A percentile compares a stretch with the other conserved stretches of the same genome.
Conservation (phyloP, 371 early-diverging fungal genomes). For the Thermomucor indicae-seudaticae region DNA sequence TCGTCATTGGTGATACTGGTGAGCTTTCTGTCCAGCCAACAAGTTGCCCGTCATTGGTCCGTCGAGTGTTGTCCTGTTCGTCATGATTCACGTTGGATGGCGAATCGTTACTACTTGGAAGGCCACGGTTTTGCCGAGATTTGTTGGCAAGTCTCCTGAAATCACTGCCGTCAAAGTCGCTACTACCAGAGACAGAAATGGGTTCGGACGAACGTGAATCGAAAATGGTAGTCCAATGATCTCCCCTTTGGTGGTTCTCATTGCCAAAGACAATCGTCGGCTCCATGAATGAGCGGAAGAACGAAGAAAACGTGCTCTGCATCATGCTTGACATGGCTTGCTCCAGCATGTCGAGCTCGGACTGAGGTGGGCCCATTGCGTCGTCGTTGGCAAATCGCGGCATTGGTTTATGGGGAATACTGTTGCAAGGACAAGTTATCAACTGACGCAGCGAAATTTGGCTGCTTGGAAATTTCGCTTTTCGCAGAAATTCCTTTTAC, state of each 20-base stretch:
- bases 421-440: too few relatives aligned
- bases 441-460: too few relatives aligned
- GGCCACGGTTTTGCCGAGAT: conserved; percentile 16
- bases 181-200: neutral
- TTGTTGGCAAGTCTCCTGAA: conserved; percentile 30
- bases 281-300: conserved; percentile 23
- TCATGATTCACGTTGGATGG: neutral
- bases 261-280: conserved; percentile 14
- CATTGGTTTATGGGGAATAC: too few relatives aligned
- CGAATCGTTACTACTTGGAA: neutral
- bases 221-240: neutral
- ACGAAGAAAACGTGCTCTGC: conserved; percentile 22
- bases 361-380: conserved; percentile 9
- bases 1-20: neutral
- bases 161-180: conserved; percentile 31
- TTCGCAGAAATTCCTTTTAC: too few relatives aligned
- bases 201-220: neutral
- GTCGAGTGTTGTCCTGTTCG: neutral
- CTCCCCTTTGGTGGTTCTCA: neutral
- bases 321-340: conserved; percentile 32
- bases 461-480: too few relatives aligned
- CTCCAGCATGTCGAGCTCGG: conserved; percentile 32
- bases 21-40: neutral
- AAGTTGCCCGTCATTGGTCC: neutral
- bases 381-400: neutral